Percentiles rank a stretch among this genome's conserved stretches.
phyloP scores from a whole-genome alignment of 495 filamentous ascomycete species.

The Daldinia childiae region DNA sequence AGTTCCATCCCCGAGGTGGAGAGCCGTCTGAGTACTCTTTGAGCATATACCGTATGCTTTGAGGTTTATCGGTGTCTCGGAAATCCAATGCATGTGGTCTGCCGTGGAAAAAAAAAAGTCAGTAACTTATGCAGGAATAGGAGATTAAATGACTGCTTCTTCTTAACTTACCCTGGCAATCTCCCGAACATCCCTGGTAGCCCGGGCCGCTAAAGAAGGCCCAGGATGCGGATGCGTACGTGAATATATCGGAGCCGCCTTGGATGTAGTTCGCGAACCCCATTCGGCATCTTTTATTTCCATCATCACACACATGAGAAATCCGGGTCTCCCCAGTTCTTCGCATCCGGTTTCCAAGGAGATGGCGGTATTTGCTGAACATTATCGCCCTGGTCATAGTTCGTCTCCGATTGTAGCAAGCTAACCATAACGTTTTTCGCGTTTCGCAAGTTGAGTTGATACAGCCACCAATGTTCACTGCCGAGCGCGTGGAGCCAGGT shows the following conservation, averaged over 20 bases:
- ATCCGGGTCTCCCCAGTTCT: constrained; percentile 62
- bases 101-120: constrained; percentile 11
- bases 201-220: constrained; percentile 70
- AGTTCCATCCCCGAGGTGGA: constrained; percentile 47
- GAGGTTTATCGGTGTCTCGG: constrained; percentile 46
- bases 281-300: constrained; percentile 59
- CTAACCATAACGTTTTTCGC: constrained; percentile 81
- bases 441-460: constrained; percentile 77
- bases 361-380: constrained; percentile 56
- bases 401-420: constrained; percentile 87
- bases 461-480: constrained; percentile 78
- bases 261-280: constrained; percentile 67
- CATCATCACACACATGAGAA: constrained; percentile 57
- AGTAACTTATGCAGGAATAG: constrained; percentile 14
- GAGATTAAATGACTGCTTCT: constrained; percentile 2
- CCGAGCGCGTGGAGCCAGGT: constrained; percentile 75
- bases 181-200: constrained; percentile 45
- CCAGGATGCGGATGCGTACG: constrained; percentile 72
- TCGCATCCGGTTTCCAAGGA: constrained; percentile 59
- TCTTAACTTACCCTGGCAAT: constrained; percentile 48
- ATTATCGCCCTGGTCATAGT: constrained; percentile 88
- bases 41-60: constrained; percentile 54
- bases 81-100: constrained; percentile 52
- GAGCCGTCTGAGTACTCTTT: constrained; percentile 41
- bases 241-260: constrained; percentile 63